A percentile compares a stretch with the other conserved stretches of the same genome.
These are phyloP conservation scores for Pisolithus sp. DNA, from an alignment of 768 basidiomycete species.

Conservation along the genomic window DNA sequence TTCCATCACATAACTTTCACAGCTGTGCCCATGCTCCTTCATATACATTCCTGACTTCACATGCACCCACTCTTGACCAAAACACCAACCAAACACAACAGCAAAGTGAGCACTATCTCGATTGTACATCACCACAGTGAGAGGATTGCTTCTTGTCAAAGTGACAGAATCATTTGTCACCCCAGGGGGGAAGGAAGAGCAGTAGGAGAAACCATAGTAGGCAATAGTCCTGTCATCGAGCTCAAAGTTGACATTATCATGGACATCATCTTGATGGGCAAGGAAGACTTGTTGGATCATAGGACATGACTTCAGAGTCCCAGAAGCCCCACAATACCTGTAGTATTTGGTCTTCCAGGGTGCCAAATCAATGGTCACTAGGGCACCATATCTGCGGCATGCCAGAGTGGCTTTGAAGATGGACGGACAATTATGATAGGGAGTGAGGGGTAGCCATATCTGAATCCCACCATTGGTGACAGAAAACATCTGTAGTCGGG, in stretches of 20 bases:
- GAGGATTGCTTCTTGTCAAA: too few relatives aligned
- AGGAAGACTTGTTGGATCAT: not conserved
- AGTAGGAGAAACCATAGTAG: too few relatives aligned
- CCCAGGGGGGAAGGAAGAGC: too few relatives aligned
- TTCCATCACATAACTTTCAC: too few relatives aligned
- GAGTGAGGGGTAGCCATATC: not conserved
- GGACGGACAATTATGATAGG: not conserved
- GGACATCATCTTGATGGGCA: not conserved
- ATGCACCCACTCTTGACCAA: too few relatives aligned
- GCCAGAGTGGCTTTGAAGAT: not conserved
- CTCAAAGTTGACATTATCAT: not conserved
- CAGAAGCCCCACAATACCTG: not conserved
- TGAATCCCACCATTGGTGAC: not conserved
- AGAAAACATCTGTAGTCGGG: not conserved
- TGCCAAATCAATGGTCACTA: not conserved
- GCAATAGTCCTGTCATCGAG: too few relatives aligned
- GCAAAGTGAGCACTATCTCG: too few relatives aligned
- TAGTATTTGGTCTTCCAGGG: not conserved
- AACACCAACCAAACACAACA: too few relatives aligned
- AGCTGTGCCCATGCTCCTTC: too few relatives aligned
- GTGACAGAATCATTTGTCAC: too few relatives aligned
- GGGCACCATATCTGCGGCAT: not conserved
- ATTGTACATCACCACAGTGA: too few relatives aligned
- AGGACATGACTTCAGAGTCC: not conserved
- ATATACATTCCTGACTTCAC: too few relatives aligned